Base-by-base conservation (phyloP, 2,329 filamentous ascomycete genomes). In the Ophiostoma ulmi region DNA sequence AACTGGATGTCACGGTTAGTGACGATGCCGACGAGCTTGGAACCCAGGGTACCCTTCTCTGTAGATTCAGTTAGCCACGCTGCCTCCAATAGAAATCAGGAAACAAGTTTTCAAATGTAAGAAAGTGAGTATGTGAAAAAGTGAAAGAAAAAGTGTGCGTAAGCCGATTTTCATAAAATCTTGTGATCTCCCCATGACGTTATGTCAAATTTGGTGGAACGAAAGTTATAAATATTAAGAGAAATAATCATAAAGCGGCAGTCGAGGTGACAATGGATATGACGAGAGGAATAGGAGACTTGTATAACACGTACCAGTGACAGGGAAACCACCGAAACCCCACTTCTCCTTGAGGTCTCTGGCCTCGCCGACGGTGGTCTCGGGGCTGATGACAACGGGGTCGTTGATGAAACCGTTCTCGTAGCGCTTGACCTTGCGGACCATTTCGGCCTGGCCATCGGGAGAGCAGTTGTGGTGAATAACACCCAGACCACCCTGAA, bases 381-480 rank as follows among this genome's bases (percentile, higher is more conserved):
- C 87, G 72, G 92, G 91, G 77, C 88, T 91, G 77, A 99, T 92
- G 78, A 98, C 94, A 71, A 99, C 89, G 63, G 95, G 95, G 78
- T 99, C 96, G 66, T 93, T 86, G 79, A 99, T 99, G 85, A 99
- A 99, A 76, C 95, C 95, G 84, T 99, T 99, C 85, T 99, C 95
- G 82, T 93, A 99, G 78, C 95, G 88, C 90, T 99, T 99, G 77
- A 99, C 95, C 85, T 97, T 98, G 81, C 93, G 89, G 75, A 99
- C 92, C 95, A 99, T 99, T 84, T 97, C 94, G 75, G 95, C 95
- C 85, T 99, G 95, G 70, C 92, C 92, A 38, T 98, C 93, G 39
- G 94, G 88, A n/a, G 94, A 95, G 87, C 95, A 99, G 86, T 99
- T 99, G 88, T 99, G 95, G 86, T 99, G 95, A 76, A 99, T 97